A percentile compares a stretch with the other conserved stretches of the same genome.
These are phyloP conservation scores for Penicillium sp. DNA, from an alignment of 2,329 filamentous ascomycete species.

Conservation along the genomic window DNA sequence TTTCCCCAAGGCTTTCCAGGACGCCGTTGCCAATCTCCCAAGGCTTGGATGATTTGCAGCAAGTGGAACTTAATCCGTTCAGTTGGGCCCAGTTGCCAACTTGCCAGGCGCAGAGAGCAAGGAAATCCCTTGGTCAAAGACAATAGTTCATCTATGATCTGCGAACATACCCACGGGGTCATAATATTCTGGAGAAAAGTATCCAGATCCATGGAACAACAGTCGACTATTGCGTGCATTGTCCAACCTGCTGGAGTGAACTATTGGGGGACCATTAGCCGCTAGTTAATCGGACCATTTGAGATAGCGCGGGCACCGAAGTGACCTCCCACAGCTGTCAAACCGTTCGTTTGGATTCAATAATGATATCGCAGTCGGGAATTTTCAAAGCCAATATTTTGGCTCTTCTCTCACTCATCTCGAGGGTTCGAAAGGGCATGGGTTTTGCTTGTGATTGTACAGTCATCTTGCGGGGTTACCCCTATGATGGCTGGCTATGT, in stretches of 20 bases:
- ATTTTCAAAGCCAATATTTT: neutral
- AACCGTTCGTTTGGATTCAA: slow-evolving; percentile 24
- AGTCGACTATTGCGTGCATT: slow-evolving; percentile 14
- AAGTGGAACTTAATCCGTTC: neutral
- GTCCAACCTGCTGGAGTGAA: slow-evolving; percentile 7
- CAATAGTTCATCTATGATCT: slow-evolving; percentile 5
- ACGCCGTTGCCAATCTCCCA: neutral
- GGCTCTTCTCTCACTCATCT: neutral
- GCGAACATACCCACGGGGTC: neutral
- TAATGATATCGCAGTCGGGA: slow-evolving; percentile 5
- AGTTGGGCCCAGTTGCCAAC: neutral
- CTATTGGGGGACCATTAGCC: slow-evolving; percentile 25
- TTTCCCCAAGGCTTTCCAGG: neutral
- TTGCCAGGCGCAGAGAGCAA: neutral
- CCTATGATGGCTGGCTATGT: neutral
- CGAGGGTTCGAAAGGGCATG: neutral
- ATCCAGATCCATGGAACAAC: slow-evolving; percentile 16
- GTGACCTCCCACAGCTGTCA: slow-evolving; percentile 14
- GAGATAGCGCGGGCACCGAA: neutral
- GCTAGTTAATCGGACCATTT: slow-evolving; percentile 19
- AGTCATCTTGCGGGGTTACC: no score
- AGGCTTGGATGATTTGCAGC: slow-evolving; percentile 6
- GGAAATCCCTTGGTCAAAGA: neutral
- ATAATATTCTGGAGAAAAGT: slow-evolving; percentile 3
- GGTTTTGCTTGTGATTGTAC: neutral